A percentile compares a stretch with the other conserved stretches of the same genome.
phyloP scores from a whole-genome alignment of 768 basidiomycete species.

The Leccinum pellstonianum region DNA sequence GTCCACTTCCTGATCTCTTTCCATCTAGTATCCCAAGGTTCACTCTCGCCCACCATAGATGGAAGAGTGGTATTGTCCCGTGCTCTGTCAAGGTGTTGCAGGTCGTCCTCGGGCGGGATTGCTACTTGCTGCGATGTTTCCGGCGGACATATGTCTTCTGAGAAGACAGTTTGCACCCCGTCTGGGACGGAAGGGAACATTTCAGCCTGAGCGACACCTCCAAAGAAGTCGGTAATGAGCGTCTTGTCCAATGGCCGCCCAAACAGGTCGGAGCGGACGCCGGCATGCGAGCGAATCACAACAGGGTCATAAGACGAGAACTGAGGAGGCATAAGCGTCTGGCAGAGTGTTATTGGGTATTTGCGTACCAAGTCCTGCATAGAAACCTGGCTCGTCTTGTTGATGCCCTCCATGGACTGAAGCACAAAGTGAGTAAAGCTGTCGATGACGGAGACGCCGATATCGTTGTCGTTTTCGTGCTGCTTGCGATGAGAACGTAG shows the following conservation, averaged over 20 bases:
- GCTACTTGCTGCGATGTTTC: not conserved
- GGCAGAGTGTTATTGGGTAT: not conserved
- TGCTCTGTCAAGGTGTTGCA: not conserved
- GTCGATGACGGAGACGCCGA: conserved; percentile 96
- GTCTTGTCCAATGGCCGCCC: conserved; percentile 57
- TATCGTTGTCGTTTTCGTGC: conserved; percentile 92
- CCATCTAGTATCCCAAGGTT: conserved; percentile 21
- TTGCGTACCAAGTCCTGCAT: conserved; percentile 79
- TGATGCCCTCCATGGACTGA: conserved; percentile 87
- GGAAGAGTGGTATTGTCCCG: not conserved
- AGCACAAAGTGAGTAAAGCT: conserved; percentile 91
- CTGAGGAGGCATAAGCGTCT: conserved; percentile 40
- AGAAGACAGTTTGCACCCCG: not conserved
- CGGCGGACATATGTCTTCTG: not conserved
- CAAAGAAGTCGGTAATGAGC: conserved; percentile 82
- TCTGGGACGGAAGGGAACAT: conserved; percentile 36
- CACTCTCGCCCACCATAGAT: not conserved
- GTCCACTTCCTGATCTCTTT: conserved; percentile 31
- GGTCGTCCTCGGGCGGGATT: not conserved
- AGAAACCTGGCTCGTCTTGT: conserved; percentile 81
- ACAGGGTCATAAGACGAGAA: conserved; percentile 76
- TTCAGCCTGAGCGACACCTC: conserved; percentile 84
- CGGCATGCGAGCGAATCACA: conserved; percentile 80
- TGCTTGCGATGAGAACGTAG: conserved; percentile 30
- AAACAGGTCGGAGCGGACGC: conserved; percentile 87